Evolutionary conservation across 345 rosid genomes (phyloP).

Genomic region (Sisymbrium irio): DNA sequence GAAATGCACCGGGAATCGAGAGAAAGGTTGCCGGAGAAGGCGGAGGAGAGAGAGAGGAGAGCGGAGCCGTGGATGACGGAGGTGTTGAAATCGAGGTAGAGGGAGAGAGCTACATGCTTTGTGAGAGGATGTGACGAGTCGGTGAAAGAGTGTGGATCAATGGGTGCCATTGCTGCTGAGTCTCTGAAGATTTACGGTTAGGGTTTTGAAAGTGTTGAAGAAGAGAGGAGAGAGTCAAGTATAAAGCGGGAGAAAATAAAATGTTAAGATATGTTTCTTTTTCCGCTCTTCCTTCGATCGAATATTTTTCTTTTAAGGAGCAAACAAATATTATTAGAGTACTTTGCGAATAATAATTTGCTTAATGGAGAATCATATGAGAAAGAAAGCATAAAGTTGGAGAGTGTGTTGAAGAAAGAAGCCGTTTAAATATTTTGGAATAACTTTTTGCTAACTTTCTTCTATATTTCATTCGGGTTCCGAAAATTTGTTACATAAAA

Average conservation of each 20-base stretch:
- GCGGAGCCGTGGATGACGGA: constrained; percentile 75
- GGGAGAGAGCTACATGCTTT: constrained; percentile 61
- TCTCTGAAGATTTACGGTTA: not conserved
- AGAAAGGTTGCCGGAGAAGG: constrained; percentile 48
- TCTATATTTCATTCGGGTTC: too few relatives aligned
- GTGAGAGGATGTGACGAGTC: constrained; percentile 68
- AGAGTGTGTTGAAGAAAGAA: not conserved
- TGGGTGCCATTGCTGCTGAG: constrained; percentile 44
- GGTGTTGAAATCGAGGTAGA: constrained; percentile 73
- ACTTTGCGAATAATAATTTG: not conserved
- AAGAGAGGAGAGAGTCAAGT: not conserved
- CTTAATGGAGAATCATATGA: constrained; percentile 20
- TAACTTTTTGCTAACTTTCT: too few relatives aligned
- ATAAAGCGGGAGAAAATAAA: constrained; percentile 28
- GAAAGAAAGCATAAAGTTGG: constrained; percentile 9
- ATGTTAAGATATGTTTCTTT: not conserved
- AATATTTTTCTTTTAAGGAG: not conserved
- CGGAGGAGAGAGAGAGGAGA: constrained; percentile 56
- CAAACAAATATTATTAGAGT: not conserved
- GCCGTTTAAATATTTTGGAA: not conserved
- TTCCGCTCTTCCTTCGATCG: not conserved
- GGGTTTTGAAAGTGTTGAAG: constrained; percentile 10
- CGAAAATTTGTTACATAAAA: too few relatives aligned
- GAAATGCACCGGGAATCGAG: constrained; percentile 75
- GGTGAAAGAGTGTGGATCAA: constrained; percentile 87